Evolutionary conservation across 768 basidiomycete genomes (phyloP), one percentile per base, ranked within the genome.

Genomic region (Hygrophorus russula): DNA sequence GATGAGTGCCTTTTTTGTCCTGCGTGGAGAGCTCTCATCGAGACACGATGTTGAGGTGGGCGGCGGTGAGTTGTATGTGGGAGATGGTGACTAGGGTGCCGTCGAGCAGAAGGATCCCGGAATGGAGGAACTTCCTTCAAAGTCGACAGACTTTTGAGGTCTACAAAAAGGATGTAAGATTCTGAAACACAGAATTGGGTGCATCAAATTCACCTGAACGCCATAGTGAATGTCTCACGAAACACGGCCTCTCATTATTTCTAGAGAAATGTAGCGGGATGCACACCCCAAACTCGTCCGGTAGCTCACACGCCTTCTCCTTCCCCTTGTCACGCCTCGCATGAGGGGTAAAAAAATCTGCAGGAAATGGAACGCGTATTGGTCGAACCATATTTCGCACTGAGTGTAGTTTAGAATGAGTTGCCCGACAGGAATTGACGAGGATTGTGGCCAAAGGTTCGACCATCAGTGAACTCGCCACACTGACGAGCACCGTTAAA

Each of bases 371-470:
- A 42, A 45, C 52, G 42, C 52, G 53, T 44, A 51, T 48, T 32
- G 57, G 48, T 38, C 52, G 47, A 31, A 54, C 52, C 36, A 56
- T 53, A 39, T 49, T 49, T 36, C 31, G 31, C 13, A 29, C 37
- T 29, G 36, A n/a, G 32, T 29, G 39, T 36, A 45, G 39, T 29
- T 55, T 49, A 36, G 59, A 56, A 51, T 60, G 62, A 40, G 59
- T 57, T 24, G 64, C 62, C 44, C 70, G 62, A 49, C 76, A 52
- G 39, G 70, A 63, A 59, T 66, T 68, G 59, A 73, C 58, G 50
- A 78, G 62, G 59, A 70, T 69, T 35, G 71, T 66, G 46, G 72
- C 69, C 51, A 81, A 62, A 54, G 76, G 74, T 67, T 82, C 77
- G 53, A 80, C 67, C 78, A 80, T 81, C 66, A 61, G 63, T 24